phyloP scores from a whole-genome alignment of 306 rosid genomes.

The Rosa chinensis region DNA sequence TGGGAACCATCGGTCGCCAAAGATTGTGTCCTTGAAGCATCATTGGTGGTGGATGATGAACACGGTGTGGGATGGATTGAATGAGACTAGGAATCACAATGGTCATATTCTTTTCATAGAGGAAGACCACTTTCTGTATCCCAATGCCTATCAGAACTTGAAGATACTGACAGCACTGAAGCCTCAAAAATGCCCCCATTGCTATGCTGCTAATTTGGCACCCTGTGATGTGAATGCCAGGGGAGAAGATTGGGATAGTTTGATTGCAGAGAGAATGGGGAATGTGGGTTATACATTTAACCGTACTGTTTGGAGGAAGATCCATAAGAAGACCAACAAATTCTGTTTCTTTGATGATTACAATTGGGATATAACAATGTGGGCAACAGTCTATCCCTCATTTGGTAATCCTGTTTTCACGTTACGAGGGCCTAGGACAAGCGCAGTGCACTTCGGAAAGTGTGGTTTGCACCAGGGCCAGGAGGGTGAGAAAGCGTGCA shows the following conservation, averaged over 20 bases:
- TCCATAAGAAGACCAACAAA: slow-evolving; percentile 67
- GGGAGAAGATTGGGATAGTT: slow-evolving; percentile 69
- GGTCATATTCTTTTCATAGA: slow-evolving; percentile 90
- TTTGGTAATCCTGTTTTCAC: slow-evolving; percentile 87
- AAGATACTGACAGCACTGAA: slow-evolving; percentile 64
- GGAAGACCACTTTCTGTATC: slow-evolving; percentile 88
- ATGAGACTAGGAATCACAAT: slow-evolving; percentile 54
- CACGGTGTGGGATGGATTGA: slow-evolving; percentile 87
- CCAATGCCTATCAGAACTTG: slow-evolving; percentile 85
- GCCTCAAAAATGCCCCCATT: slow-evolving; percentile 73
- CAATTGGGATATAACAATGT: slow-evolving; percentile 99
- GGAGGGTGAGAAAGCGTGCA: slow-evolving; percentile 59
- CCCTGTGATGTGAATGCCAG: slow-evolving; percentile 92
- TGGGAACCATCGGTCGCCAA: slow-evolving; percentile 79
- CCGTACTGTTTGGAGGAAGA: slow-evolving; percentile 84
- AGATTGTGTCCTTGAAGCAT: slow-evolving; percentile 91
- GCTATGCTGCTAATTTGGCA: slow-evolving; percentile 92
- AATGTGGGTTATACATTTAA: slow-evolving; percentile 86
- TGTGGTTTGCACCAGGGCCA: slow-evolving; percentile 99
- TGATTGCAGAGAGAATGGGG: slow-evolving; percentile 96
- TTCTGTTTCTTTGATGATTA: slow-evolving; percentile 92
- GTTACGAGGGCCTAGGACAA: slow-evolving; percentile 77
- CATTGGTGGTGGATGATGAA: slow-evolving; percentile 99
- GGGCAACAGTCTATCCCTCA: slow-evolving; percentile 97
- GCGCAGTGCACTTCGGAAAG: slow-evolving; percentile 91